Evolutionary conservation across 2,329 filamentous ascomycete species (phyloP).

Genomic region (Penicillium sclerotigenum): DNA sequence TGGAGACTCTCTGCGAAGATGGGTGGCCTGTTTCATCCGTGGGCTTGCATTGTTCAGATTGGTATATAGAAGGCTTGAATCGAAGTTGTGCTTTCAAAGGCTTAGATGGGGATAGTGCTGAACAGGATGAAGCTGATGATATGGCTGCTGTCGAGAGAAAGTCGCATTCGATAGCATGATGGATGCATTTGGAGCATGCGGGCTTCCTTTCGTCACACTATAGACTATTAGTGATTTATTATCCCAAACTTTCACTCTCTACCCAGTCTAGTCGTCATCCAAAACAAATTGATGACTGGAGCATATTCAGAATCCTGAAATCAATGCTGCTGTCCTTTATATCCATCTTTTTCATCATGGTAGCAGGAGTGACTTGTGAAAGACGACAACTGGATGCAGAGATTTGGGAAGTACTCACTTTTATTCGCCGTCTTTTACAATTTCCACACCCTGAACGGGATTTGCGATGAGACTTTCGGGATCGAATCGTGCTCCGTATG

Average conservation of each 20-base stretch:
- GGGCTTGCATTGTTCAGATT: background rate
- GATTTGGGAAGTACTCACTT: constrained; percentile 23
- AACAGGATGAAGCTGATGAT: constrained; percentile 8
- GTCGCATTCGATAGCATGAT: constrained; percentile 30
- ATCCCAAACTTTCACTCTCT: background rate
- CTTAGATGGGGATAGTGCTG: background rate
- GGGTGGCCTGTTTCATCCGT: constrained; percentile 6
- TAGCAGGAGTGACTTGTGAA: background rate
- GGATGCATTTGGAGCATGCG: constrained; percentile 29
- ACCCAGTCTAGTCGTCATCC: background rate
- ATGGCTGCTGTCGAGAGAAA: constrained; percentile 11
- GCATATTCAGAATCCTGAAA: background rate
- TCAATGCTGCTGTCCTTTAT: background rate
- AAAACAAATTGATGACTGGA: constrained; percentile 4
- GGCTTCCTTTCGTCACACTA: constrained; percentile 39
- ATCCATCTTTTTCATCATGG: background rate
- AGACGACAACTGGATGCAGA: background rate
- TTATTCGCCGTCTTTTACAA: constrained; percentile 36
- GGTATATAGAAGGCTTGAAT: constrained; percentile 24
- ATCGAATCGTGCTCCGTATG: constrained; percentile 2
- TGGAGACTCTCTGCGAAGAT: constrained; percentile 5
- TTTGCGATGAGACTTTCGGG: constrained; percentile 34
- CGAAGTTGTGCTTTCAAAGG: constrained; percentile 8
- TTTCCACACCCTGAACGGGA: constrained; percentile 34
- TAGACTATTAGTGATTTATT: constrained; percentile 1